These are phyloP conservation scores for Excoecaria agallocha DNA, from an alignment of 345 rosid genomes.

Conservation along the genomic window DNA sequence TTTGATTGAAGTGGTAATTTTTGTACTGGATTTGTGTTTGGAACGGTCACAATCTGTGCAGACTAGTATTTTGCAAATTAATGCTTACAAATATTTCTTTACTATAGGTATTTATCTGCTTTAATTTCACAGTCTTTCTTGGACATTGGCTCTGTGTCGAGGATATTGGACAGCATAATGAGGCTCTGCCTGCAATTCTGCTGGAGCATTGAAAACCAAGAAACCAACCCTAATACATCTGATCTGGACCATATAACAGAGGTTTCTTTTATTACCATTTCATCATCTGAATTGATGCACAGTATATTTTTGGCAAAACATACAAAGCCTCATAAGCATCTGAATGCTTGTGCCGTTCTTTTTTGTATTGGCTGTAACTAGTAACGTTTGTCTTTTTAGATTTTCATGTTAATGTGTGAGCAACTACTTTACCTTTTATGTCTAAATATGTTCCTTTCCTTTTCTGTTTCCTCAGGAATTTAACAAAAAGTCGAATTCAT, in stretches of 20 bases:
- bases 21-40: constrained; percentile 12
- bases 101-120: constrained; percentile 85
- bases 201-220: constrained; percentile 96
- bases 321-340: not conserved
- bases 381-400: not conserved
- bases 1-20: not conserved
- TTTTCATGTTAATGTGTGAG: not conserved
- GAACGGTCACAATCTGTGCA: not conserved
- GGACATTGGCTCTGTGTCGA: constrained; percentile 92
- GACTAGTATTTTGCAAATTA: constrained; percentile 8
- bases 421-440: not conserved
- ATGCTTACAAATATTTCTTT: constrained; percentile 15
- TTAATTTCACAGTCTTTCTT: constrained; percentile 93
- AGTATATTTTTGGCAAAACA: not conserved
- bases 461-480: constrained; percentile 59
- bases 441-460: constrained; percentile 9
- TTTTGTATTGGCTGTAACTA: not conserved
- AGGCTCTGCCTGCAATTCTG: constrained; percentile 94
- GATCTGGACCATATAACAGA: constrained; percentile 83
- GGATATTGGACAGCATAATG: constrained; percentile 95
- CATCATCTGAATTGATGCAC: not conserved
- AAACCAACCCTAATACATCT: constrained; percentile 61
- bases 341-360: not conserved
- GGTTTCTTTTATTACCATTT: constrained; percentile 33
- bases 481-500: constrained; percentile 88